A percentile compares a stretch with the other conserved stretches of the same genome.
Evolutionary conservation across 345 rosid species (phyloP).

Genomic region (Diplotaxis tenuifolia): DNA sequence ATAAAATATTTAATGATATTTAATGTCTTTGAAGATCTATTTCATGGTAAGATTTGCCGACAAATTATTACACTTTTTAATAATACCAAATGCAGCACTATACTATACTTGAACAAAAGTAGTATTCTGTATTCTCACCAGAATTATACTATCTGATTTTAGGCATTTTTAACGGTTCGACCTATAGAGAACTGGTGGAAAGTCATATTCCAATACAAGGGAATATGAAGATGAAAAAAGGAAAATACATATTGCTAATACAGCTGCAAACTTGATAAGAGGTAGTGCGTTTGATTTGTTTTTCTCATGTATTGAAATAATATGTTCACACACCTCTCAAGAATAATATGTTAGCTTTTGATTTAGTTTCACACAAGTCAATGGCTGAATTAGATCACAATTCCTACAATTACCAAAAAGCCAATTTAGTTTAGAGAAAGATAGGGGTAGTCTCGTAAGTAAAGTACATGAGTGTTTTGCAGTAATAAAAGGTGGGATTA

Average conservation of each 20-base stretch:
- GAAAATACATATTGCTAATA: not conserved
- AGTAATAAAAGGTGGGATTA: conserved; percentile 25
- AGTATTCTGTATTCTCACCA: not conserved
- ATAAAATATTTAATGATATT: not conserved
- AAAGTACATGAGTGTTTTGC: conserved; percentile 6
- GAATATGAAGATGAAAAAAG: not conserved
- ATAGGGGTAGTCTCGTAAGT: conserved; percentile 13
- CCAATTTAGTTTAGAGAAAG: not conserved
- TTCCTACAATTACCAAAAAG: not conserved
- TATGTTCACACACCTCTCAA: conserved; percentile 29
- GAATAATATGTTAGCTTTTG: conserved; percentile 13
- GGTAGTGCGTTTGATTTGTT: conserved; percentile 19
- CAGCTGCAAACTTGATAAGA: conserved; percentile 29
- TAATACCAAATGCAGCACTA: not conserved
- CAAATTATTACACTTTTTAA: not conserved
- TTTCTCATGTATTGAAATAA: conserved; percentile 9
- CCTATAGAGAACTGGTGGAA: not conserved
- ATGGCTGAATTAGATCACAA: conserved; percentile 10
- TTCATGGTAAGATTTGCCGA: not conserved
- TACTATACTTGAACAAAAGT: not conserved
- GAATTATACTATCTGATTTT: not conserved
- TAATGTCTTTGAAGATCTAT: not conserved
- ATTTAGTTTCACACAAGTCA: conserved; percentile 31
- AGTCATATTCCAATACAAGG: conserved; percentile 16
- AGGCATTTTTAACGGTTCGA: not conserved